Conservation (phyloP, 2,329 filamentous ascomycete genomes). For the Pseudogymnoascus sp. region DNA sequence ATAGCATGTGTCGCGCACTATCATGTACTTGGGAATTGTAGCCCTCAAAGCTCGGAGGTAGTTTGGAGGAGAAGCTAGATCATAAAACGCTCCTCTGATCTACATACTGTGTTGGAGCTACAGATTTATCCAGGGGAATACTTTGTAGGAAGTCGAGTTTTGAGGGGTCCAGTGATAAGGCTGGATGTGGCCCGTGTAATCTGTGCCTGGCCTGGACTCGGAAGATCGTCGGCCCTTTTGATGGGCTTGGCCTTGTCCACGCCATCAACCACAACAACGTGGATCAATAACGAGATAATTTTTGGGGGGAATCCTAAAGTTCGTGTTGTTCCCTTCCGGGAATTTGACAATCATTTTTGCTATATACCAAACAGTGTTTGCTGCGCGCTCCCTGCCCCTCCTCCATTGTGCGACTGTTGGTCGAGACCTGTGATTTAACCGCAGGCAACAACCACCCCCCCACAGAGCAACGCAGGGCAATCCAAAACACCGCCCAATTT, state of each 20-base stretch:
- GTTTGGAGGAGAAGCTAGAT: neutral
- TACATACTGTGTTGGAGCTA: neutral
- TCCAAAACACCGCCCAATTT: neutral
- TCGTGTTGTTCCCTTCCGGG: neutral
- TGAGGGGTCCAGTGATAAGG: neutral
- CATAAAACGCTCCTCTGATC: neutral
- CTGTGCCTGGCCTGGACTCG: neutral
- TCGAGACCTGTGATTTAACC: conserved; percentile 1
- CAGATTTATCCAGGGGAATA: neutral
- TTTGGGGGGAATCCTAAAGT: neutral
- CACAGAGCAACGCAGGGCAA: neutral
- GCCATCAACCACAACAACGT: neutral
- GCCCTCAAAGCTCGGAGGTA: neutral
- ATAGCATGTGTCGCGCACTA: neutral
- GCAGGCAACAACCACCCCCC: neutral
- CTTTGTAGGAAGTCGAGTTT: neutral
- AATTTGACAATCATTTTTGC: neutral
- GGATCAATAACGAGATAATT: neutral
- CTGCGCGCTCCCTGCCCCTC: neutral
- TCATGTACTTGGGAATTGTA: neutral
- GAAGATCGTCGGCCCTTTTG: conserved; percentile 5
- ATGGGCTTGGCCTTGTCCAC: neutral
- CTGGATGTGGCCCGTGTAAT: neutral
- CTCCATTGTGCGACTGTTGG: neutral
- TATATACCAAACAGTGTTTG: neutral